A percentile compares a stretch with the other conserved stretches of the same genome.
phyloP scores from a whole-genome alignment of 768 basidiomycete genomes.

The Artomyces pyxidatus region DNA sequence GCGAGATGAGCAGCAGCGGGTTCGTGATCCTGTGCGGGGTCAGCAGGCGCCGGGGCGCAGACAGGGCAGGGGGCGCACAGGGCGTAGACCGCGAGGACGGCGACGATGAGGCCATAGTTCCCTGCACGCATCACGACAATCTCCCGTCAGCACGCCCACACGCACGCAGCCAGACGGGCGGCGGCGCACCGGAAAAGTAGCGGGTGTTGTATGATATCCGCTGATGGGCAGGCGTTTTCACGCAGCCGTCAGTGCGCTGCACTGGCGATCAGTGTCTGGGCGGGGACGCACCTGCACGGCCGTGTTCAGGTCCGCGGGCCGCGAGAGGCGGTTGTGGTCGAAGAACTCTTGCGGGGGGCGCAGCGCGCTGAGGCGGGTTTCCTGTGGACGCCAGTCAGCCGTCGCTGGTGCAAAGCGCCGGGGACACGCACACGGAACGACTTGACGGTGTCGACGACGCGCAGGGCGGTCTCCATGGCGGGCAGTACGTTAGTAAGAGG shows the following conservation, averaged over 20 bases:
- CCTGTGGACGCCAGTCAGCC: conserved; percentile 33
- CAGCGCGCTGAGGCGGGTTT: conserved; percentile 69
- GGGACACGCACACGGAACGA: conserved; percentile 53
- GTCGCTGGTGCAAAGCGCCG: conserved; percentile 1
- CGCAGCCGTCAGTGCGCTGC: not conserved
- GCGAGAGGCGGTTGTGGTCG: conserved; percentile 75
- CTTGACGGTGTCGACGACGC: conserved; percentile 61
- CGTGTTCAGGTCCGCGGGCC: conserved; percentile 73
- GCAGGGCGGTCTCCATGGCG: conserved; percentile 62
- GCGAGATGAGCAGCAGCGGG: conserved; percentile 70
- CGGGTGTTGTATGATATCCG: conserved; percentile 93
- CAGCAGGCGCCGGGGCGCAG: not conserved
- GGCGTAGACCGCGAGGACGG: conserved; percentile 76
- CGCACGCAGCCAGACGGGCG: not conserved
- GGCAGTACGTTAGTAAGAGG: not conserved
- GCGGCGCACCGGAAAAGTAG: conserved; percentile 62
- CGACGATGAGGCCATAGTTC: conserved; percentile 81
- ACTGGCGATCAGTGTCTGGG: not conserved
- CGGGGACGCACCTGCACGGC: conserved; percentile 58
- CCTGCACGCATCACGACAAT: conserved; percentile 33
- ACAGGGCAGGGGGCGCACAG: conserved; percentile 42
- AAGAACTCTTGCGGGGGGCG: conserved; percentile 75
- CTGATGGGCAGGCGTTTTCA: conserved; percentile 35
- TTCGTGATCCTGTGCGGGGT: conserved; percentile 60
- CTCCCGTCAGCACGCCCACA: not conserved